A percentile compares a stretch with the other conserved stretches of the same genome.
Conservation (phyloP, 2,329 filamentous ascomycete genomes). For the Hypoxylon sp. region DNA sequence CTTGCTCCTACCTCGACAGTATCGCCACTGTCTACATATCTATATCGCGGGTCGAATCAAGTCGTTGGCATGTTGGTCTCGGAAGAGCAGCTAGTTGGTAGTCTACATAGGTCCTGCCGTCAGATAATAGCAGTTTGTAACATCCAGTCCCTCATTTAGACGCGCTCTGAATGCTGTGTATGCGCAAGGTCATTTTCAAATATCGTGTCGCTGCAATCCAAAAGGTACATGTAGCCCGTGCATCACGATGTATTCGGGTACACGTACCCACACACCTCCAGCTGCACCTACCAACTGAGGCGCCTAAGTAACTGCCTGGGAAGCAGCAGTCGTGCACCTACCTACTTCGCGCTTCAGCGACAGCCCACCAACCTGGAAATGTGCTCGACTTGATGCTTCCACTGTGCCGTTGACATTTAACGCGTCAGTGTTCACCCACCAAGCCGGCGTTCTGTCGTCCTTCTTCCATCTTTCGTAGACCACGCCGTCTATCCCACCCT, state of each 20-base stretch:
- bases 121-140: background rate
- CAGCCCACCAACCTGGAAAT: background rate
- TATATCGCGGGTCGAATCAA: no score
- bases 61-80: background rate
- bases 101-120: background rate
- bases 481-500: background rate
- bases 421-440: background rate
- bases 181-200: background rate
- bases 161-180: background rate
- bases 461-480: background rate
- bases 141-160: background rate
- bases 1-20: background rate
- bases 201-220: background rate
- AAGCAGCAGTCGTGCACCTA: background rate
- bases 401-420: background rate
- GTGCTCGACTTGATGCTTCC: background rate
- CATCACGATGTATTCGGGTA: background rate
- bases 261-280: background rate
- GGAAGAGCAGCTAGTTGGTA: background rate
- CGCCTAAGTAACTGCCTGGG: background rate
- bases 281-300: background rate
- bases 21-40: background rate
- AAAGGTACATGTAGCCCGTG: background rate
- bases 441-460: background rate
- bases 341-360: background rate